Percentiles rank a stretch among this genome's conserved stretches.
Conservation (phyloP, 73 alveolate species). For the Paramecium primaurelia region DNA sequence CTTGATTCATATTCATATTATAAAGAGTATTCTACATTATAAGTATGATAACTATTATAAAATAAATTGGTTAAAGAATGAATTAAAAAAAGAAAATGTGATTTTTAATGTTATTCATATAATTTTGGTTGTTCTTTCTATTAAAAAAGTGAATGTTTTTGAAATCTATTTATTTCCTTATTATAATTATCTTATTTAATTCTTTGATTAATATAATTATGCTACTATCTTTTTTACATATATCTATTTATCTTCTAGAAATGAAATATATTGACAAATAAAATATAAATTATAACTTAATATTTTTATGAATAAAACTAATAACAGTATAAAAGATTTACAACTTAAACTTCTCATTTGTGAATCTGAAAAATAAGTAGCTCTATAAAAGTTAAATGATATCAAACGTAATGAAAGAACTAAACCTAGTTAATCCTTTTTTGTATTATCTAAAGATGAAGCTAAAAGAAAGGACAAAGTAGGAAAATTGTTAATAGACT, state of each 20-base stretch:
- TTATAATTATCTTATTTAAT: too few species aligned
- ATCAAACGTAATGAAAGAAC: not conserved
- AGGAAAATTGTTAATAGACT: not conserved
- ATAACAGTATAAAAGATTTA: not conserved
- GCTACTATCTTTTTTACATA: not conserved
- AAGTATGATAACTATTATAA: too few species aligned
- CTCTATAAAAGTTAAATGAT: not conserved
- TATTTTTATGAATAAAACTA: not conserved
- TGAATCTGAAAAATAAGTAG: slow-evolving; percentile 5
- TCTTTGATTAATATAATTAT: too few species aligned
- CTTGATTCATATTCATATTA: too few species aligned
- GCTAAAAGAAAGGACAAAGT: not conserved
- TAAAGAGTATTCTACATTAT: too few species aligned
- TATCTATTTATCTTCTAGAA: not conserved
- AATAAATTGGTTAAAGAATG: too few species aligned
- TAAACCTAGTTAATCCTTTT: not conserved
- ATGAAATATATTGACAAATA: too few species aligned
- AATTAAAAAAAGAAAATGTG: too few species aligned
- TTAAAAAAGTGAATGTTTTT: too few species aligned
- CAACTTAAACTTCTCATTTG: not conserved
- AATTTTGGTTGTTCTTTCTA: too few species aligned
- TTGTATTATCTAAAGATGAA: not conserved
- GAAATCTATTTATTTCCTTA: too few species aligned
- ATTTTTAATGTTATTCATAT: too few species aligned
- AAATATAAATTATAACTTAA: not conserved